Evolutionary conservation across 2,329 filamentous ascomycete genomes (phyloP).

Genomic region (Magnaporthiopsis incrustans): DNA sequence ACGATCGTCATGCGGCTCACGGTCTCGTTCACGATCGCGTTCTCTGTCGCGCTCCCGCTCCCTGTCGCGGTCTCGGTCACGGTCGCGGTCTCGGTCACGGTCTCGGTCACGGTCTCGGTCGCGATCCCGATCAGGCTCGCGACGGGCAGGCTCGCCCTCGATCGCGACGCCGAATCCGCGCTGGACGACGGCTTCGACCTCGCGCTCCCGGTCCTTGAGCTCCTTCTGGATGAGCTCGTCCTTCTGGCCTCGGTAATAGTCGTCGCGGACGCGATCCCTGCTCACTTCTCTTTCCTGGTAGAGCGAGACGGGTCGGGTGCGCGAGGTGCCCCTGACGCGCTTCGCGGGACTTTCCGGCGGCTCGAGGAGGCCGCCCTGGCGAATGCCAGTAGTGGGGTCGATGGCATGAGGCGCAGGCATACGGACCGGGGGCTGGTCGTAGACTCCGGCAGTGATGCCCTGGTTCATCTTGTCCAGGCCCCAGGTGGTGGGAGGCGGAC

Average conservation of each 20-base stretch:
- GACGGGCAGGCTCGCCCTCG: not conserved
- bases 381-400: conserved; percentile 30
- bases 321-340: conserved; percentile 19
- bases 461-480: conserved; percentile 63
- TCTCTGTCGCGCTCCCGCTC: conserved; percentile 7
- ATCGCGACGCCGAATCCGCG: conserved; percentile 3
- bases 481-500: conserved; percentile 60
- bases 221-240: conserved; percentile 37
- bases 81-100: no score
- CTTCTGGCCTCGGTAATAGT: conserved; percentile 40
- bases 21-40: conserved; percentile 1
- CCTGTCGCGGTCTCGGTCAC: not conserved
- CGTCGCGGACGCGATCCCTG: conserved; percentile 29
- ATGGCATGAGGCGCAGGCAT: conserved; percentile 35
- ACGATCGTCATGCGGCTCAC: conserved; percentile 4
- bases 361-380: conserved; percentile 22
- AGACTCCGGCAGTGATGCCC: conserved; percentile 27
- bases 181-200: not conserved
- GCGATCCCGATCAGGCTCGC: not conserved
- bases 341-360: conserved; percentile 27
- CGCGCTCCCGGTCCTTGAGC: conserved; percentile 11
- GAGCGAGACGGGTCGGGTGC: conserved; percentile 40
- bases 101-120: not conserved
- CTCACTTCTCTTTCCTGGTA: conserved; percentile 38
- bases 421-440: conserved; percentile 37